A percentile compares a stretch with the other conserved stretches of the same genome.
phyloP scores from a whole-genome alignment of 768 basidiomycete genomes.

The Tylopilus subfusipes region DNA sequence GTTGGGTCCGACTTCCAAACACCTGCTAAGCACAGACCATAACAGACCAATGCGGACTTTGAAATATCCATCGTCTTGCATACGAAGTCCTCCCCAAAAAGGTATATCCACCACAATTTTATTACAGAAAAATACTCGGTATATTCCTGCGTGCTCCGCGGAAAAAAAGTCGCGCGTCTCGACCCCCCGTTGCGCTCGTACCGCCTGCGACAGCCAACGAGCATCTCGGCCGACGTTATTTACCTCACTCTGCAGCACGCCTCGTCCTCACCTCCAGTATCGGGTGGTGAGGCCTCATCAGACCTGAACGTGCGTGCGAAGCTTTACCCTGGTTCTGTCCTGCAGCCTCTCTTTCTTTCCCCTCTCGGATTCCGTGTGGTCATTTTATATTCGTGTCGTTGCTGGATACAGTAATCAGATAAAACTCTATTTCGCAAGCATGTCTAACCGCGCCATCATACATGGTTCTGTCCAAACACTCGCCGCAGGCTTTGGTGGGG shows the following conservation, averaged over 20 bases:
- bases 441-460: neutral
- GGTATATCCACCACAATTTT: constrained; percentile 13
- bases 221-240: neutral
- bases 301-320: constrained; percentile 26
- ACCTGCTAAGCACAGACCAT: constrained; percentile 38
- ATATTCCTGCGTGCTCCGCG: constrained; percentile 5
- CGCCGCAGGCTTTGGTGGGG: neutral
- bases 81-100: constrained; percentile 12
- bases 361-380: constrained; percentile 7
- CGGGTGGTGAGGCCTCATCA: constrained; percentile 20
- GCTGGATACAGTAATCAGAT: constrained; percentile 3
- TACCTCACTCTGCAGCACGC: constrained; percentile 9
- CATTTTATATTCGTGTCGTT: neutral
- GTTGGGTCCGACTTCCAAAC: constrained; percentile 44
- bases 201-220: neutral
- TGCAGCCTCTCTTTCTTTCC: constrained; percentile 13
- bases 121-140: constrained; percentile 17
- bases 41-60: constrained; percentile 35
- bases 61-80: constrained; percentile 22
- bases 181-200: too few species aligned
- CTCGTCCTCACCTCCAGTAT: constrained; percentile 14
- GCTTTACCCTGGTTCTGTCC: constrained; percentile 15
- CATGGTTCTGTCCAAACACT: neutral
- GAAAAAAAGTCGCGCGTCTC: neutral
- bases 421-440: constrained; percentile 1